Conservation (phyloP, 352 stramenopile species). For the Bremia lactucae region DNA sequence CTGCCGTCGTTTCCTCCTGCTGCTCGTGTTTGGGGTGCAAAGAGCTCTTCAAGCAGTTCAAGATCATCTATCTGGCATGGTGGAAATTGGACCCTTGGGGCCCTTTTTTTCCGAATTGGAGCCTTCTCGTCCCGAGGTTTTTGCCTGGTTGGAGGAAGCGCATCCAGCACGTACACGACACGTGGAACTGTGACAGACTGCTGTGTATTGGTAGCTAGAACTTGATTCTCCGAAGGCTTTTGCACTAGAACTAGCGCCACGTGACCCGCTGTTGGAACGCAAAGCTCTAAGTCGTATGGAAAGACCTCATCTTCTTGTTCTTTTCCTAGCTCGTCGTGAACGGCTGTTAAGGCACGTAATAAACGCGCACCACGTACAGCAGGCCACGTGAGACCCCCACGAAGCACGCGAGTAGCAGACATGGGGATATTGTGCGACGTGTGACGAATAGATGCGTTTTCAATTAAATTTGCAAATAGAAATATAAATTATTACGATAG, state of each 20-base stretch:
- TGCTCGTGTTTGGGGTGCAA: constrained; percentile 25
- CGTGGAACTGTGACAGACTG: constrained; percentile 7
- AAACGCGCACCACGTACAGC: constrained; percentile 33
- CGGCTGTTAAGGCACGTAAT: constrained; percentile 11
- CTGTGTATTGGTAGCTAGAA: constrained; percentile 1
- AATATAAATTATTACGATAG: too few relatives aligned
- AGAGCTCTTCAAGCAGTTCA: constrained; percentile 63
- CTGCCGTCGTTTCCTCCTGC: constrained; percentile 46
- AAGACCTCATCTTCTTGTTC: constrained; percentile 4
- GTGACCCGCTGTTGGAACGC: constrained; percentile 40
- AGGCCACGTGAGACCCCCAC: constrained; percentile 35
- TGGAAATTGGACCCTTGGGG: constrained; percentile 12
- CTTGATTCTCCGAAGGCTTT: constrained; percentile 6
- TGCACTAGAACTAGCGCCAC: constrained; percentile 48
- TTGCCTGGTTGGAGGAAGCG: constrained; percentile 33
- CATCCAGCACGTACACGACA: constrained; percentile 71
- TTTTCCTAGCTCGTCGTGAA: constrained; percentile 3
- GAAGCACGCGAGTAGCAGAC: constrained; percentile 14
- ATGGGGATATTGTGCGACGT: constrained; percentile 6
- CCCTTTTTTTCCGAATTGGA: constrained; percentile 21
- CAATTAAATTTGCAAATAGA: too few relatives aligned
- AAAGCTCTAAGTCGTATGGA: constrained; percentile 44
- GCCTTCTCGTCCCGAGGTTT: constrained; percentile 2
- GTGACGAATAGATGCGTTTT: too few relatives aligned
- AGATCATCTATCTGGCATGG: constrained; percentile 49